Conservation (phyloP, 129 eudicot genomes). For the Flaveria sonorensis region DNA sequence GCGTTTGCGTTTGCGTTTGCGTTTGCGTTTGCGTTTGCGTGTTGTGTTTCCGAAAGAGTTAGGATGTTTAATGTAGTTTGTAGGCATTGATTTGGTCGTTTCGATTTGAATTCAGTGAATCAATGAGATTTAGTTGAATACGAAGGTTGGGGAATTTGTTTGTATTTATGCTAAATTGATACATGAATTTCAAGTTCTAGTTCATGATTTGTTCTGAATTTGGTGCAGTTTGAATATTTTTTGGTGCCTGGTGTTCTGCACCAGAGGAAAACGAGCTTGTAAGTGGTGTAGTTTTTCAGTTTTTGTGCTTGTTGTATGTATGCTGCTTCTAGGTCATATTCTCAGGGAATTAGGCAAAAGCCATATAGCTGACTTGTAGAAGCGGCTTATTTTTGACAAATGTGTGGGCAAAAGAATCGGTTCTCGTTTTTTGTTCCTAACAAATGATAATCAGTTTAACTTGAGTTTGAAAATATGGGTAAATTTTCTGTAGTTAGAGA, state of each 20-base stretch:
- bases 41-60: background rate
- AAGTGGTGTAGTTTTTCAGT: background rate
- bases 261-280: background rate
- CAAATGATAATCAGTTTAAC: background rate
- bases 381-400: background rate
- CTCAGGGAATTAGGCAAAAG: background rate
- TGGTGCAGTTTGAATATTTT: background rate
- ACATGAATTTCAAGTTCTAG: background rate
- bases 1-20: no score
- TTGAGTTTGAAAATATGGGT: background rate
- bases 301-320: constrained; percentile 1
- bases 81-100: constrained; percentile 3
- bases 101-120: background rate
- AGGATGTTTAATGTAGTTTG: background rate
- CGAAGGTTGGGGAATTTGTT: background rate
- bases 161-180: background rate
- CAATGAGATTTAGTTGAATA: constrained; percentile 14
- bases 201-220: background rate
- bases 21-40: constrained; percentile 22
- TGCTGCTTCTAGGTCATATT: background rate
- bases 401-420: background rate
- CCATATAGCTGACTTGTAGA: background rate
- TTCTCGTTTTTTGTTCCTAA: background rate
- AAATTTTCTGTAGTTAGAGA: background rate
- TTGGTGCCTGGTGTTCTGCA: background rate